Evolutionary conservation across 805 yeast species (phyloP).

Genomic region (Saturnispora halmiae): DNA sequence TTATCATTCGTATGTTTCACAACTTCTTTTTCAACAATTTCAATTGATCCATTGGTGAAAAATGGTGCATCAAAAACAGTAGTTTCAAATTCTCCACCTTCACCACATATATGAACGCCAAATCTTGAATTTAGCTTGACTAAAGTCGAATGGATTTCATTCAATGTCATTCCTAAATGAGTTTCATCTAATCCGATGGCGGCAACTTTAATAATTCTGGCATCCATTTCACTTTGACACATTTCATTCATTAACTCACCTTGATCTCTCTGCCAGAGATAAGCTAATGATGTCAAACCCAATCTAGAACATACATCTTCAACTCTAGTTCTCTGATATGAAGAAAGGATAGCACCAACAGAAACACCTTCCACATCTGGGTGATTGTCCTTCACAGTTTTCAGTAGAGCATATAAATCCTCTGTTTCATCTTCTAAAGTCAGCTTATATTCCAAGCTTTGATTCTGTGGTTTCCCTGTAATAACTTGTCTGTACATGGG

Average conservation of each 20-base stretch:
- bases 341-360: conserved; percentile 92
- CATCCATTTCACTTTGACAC: conserved; percentile 60
- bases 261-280: conserved; percentile 88
- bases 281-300: conserved; percentile 61
- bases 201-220: conserved; percentile 85
- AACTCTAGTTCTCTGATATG: conserved; percentile 91
- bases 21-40: conserved; percentile 32
- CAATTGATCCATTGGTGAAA: conserved; percentile 47
- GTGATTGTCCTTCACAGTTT: conserved; percentile 37
- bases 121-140: conserved; percentile 48
- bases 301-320: conserved; percentile 80
- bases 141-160: conserved; percentile 52
- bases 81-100: conserved; percentile 97
- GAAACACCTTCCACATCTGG: conserved; percentile 81
- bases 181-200: conserved; percentile 67
- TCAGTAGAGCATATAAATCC: conserved; percentile 54
- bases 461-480: conserved; percentile 52
- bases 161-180: conserved; percentile 63
- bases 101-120: conserved; percentile 94
- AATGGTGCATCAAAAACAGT: conserved; percentile 86
- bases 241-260: conserved; percentile 72
- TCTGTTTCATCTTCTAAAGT: conserved; percentile 81
- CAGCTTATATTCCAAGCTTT: conserved; percentile 55
- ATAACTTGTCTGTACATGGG: conserved; percentile 73
- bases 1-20: conserved; percentile 50